phyloP scores from a whole-genome alignment of 139 green algal species.

The Tetradesmus lagerheimii region DNA sequence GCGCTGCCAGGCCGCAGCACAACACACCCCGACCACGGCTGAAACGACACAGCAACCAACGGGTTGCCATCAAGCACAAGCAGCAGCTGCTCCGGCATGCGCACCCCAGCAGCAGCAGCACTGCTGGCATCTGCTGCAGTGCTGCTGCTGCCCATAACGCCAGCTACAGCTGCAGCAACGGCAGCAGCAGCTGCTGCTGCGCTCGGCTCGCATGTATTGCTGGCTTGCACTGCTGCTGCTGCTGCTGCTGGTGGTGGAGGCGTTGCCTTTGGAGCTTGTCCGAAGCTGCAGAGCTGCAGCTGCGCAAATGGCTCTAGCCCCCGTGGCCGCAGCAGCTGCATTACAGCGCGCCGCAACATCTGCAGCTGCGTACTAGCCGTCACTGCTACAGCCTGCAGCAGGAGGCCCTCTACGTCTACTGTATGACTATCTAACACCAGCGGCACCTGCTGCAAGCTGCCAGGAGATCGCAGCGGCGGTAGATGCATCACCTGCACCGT shows the following conservation, averaged over 20 bases:
- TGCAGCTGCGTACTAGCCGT: constrained; percentile 38
- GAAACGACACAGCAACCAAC: not conserved
- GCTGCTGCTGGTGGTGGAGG: not conserved
- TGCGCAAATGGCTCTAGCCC: not conserved
- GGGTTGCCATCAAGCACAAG: constrained; percentile 28
- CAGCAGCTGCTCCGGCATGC: constrained; percentile 24
- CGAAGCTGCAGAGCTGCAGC: constrained; percentile 26
- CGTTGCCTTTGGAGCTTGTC: not conserved
- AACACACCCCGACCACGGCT: constrained; percentile 39
- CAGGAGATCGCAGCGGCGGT: constrained; percentile 22
- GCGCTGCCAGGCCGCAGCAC: constrained; percentile 39
- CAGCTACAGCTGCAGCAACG: not conserved
- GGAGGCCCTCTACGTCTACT: constrained; percentile 41
- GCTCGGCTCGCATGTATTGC: not conserved
- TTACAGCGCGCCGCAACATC: not conserved
- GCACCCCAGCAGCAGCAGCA: not conserved
- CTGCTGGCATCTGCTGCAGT: not conserved
- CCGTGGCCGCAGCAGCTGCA: not conserved
- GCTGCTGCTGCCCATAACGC: not conserved
- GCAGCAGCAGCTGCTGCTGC: not conserved
- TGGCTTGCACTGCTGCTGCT: not conserved
- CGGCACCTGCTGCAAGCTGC: constrained; percentile 17
- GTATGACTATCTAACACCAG: constrained; percentile 36
- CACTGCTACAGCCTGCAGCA: constrained; percentile 44
- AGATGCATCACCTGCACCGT: constrained; percentile 44